Evolutionary conservation across 2,329 filamentous ascomycete species (phyloP).

Genomic region (Cordyceps javanica): DNA sequence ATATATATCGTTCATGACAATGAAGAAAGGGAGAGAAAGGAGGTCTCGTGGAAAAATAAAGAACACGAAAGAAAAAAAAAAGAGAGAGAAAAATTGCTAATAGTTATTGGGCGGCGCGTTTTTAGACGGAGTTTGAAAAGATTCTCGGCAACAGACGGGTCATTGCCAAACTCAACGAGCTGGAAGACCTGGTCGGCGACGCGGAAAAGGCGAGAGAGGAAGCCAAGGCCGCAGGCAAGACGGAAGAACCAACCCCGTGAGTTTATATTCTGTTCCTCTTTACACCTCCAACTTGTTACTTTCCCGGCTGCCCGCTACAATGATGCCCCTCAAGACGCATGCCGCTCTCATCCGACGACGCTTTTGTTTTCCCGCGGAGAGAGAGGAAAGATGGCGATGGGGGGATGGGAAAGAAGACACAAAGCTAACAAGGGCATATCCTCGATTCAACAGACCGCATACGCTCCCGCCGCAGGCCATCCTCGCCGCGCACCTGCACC

Average conservation of each 20-base stretch:
- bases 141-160: slow-evolving; percentile 48
- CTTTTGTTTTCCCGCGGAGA: no score
- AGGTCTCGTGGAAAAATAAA: no score
- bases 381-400: no score
- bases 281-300: no score
- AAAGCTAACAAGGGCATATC: neutral
- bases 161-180: slow-evolving; percentile 51
- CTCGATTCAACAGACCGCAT: slow-evolving; percentile 40
- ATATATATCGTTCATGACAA: no score
- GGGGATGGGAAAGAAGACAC: slow-evolving; percentile 13
- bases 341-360: no score
- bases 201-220: slow-evolving; percentile 36
- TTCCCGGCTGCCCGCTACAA: no score
- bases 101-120: neutral
- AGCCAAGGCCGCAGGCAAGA: slow-evolving; percentile 16
- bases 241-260: slow-evolving; percentile 39
- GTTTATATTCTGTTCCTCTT: slow-evolving; percentile 16
- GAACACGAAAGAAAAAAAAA: no score
- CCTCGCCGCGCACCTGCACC: slow-evolving; percentile 48
- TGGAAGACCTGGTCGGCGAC: slow-evolving; percentile 49
- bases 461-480: slow-evolving; percentile 47
- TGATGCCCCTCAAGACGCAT: no score
- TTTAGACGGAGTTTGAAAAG: slow-evolving; percentile 50
- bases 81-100: neutral
- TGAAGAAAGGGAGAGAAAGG: no score